Evolutionary conservation across 257 asterid genomes (phyloP).

Genomic region (Ilex asprella): DNA sequence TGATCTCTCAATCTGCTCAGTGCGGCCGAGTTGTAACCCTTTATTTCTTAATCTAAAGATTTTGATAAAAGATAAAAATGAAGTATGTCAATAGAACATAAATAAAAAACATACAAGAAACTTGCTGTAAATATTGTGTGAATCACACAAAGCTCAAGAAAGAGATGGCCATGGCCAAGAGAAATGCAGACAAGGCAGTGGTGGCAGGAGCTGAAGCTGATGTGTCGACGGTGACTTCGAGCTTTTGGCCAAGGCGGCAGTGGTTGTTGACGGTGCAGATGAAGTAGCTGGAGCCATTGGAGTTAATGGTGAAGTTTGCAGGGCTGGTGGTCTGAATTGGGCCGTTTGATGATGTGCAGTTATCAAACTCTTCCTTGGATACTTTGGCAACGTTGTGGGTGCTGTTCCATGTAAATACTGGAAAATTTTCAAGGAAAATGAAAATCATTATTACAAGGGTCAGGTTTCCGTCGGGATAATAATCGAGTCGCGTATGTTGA

Average conservation of each 20-base stretch:
- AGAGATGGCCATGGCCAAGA: constrained; percentile 18
- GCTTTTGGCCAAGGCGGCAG: constrained; percentile 33
- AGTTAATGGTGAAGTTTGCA: constrained; percentile 9
- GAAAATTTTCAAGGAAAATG: too few relatives aligned
- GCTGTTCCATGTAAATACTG: constrained; percentile 29
- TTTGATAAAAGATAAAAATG: too few relatives aligned
- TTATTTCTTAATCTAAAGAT: too few relatives aligned
- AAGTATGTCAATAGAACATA: too few relatives aligned
- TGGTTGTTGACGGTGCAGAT: constrained; percentile 31
- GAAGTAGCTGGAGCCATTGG: constrained; percentile 25
- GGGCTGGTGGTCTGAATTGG: constrained; percentile 25
- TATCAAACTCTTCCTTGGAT: constrained; percentile 19
- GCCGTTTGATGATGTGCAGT: constrained; percentile 13
- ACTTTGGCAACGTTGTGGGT: constrained; percentile 29
- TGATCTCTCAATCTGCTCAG: too few relatives aligned
- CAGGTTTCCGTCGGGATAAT: neutral
- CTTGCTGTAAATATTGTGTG: neutral
- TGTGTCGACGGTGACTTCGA: constrained; percentile 14
- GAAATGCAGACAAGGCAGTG: constrained; percentile 14
- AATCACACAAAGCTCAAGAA: constrained; percentile 3
- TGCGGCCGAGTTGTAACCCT: too few relatives aligned
- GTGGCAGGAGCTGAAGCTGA: constrained; percentile 12
- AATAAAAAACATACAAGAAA: too few relatives aligned
- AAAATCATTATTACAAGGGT: too few relatives aligned
- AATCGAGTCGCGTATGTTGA: neutral